phyloP scores from a whole-genome alignment of 495 filamentous ascomycete species.

The Aspergillus sclerotioniger region DNA sequence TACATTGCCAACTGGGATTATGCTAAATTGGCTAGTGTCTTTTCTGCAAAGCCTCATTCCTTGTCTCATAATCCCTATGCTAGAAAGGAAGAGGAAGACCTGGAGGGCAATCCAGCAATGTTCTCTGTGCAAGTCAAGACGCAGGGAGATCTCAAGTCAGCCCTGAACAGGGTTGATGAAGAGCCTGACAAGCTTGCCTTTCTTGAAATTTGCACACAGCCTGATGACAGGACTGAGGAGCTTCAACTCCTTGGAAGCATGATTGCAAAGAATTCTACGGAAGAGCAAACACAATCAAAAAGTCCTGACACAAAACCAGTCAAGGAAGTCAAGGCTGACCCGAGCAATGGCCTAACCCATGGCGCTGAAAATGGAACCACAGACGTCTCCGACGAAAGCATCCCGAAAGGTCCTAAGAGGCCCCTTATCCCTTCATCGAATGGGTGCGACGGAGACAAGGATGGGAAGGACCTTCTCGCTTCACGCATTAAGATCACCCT shows the following conservation, averaged over 20 bases:
- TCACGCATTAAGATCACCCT: conserved; percentile 1
- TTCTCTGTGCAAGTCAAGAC: conserved; percentile 11
- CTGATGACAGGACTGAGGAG: conserved; percentile 15
- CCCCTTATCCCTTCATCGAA: neutral
- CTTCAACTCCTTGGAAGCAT: neutral
- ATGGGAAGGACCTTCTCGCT: neutral
- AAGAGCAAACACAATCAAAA: neutral
- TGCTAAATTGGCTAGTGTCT: conserved; percentile 6
- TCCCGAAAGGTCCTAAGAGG: neutral
- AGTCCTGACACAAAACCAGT: no score
- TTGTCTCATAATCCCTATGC: conserved; percentile 7
- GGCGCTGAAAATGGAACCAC: neutral
- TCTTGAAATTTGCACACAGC: conserved; percentile 16
- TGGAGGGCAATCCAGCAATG: neutral
- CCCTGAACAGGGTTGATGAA: conserved; percentile 6
- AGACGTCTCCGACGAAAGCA: neutral
- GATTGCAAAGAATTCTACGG: neutral
- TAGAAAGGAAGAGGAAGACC: neutral
- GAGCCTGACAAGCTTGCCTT: conserved; percentile 13
- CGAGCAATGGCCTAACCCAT: neutral
- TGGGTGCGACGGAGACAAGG: no score
- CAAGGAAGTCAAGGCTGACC: neutral
- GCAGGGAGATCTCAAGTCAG: conserved; percentile 7
- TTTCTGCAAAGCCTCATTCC: conserved; percentile 3
- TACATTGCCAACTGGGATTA: conserved; percentile 20